Conservation (phyloP, 2,329 filamentous ascomycete species). For the Xylariaceae sp. region DNA sequence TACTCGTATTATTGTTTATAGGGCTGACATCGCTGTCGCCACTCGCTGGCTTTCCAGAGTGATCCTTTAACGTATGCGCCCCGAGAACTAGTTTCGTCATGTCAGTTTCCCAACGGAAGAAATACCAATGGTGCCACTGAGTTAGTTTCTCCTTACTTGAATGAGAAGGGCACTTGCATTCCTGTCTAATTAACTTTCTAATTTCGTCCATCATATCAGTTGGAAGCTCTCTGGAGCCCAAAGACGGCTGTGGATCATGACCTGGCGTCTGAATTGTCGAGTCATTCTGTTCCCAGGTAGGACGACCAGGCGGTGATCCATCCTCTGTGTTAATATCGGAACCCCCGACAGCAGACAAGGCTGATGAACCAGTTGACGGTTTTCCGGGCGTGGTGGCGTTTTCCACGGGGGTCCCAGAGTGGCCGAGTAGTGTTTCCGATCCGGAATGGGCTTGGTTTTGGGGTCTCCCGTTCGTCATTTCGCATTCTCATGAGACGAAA, state of each 20-base stretch:
- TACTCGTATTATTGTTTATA: not conserved
- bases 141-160: not conserved
- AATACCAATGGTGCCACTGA: not conserved
- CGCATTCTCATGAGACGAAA: not conserved
- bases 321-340: not conserved
- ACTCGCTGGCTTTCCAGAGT: slow-evolving; percentile 2
- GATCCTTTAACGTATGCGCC: slow-evolving; percentile 3
- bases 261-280: not conserved
- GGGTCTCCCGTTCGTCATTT: slow-evolving; percentile 13
- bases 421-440: not conserved
- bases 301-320: not conserved
- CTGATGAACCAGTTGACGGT: not conserved
- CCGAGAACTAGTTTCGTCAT: slow-evolving; percentile 13
- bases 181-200: slow-evolving; percentile 19
- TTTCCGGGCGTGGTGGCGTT: not conserved
- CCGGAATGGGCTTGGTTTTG: slow-evolving; percentile 7
- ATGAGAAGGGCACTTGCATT: slow-evolving; percentile 13
- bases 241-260: slow-evolving; percentile 2
- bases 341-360: not conserved
- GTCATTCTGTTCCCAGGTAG: slow-evolving; percentile 1
- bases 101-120: slow-evolving; percentile 4
- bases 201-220: slow-evolving; percentile 21
- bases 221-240: slow-evolving; percentile 8
- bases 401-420: not conserved
- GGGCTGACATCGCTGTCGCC: slow-evolving; percentile 4